Evolutionary conservation across 768 basidiomycete species (phyloP), one percentile per base, ranked within the genome.

Genomic region (Boletus huronensis): DNA sequence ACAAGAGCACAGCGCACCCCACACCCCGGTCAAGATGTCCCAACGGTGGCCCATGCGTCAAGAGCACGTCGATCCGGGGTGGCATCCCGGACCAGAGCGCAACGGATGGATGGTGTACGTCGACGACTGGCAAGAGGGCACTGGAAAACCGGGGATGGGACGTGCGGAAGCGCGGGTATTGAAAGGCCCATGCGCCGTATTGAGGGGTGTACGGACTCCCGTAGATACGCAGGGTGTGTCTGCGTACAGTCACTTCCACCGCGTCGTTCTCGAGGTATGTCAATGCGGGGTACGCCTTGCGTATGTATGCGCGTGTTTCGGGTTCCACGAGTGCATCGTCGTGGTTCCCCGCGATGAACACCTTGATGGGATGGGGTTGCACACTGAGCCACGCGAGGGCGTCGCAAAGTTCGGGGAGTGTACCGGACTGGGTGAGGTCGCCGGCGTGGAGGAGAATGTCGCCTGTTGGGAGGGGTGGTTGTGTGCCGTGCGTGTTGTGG

Each of bases 291-390:
- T 64, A 72, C 7, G 41, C 14, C 11, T 40, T 42, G 35, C 58
- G 53, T 2, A 69, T 21, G 56, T 58, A 40, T 43, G 48, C 9
- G 44, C 52, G n/a, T 26, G 40, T 59, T 19, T 65, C 58, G 6
- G 57, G 47, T 16, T 58, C 58, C 3, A 58, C 57, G 36, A 77
- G 69, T 11, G 53, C 48, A 2, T 29, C n/a, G 46, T 78, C 77
- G 61, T 77, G 78, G 54, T 79, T 78, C 2, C 78, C 78, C 8
- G 72, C 78, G 32, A 78, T 71, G 54, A 76, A 69, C 19, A 78
- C 35, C 48, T 78, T 79, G 63, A 74, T 51, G 0, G 59, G 66
- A 49, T 79, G 73, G 25, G 75, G 69, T 25, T 70, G 71, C 13
- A 46, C 52, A 50, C 38, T 59, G 8, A 71, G 60, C 74, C 72